A percentile compares a stretch with the other conserved stretches of the same genome.
Conservation (phyloP, 2,329 filamentous ascomycete species). For the Elsinoe ampelina region DNA sequence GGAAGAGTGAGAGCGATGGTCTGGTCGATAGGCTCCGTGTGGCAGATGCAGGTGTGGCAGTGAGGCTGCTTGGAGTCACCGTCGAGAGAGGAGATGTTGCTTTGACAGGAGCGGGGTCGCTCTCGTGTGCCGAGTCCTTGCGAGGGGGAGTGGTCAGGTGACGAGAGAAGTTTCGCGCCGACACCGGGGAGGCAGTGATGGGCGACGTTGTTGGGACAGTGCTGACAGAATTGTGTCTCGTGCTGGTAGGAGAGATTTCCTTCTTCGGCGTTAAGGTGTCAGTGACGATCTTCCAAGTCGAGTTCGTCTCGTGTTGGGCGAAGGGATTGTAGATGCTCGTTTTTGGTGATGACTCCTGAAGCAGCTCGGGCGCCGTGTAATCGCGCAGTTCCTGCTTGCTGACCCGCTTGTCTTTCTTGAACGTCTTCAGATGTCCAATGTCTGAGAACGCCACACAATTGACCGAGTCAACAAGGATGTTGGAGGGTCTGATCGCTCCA, state of each 20-base stretch:
- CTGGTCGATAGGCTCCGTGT: not conserved
- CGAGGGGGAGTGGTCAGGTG: not conserved
- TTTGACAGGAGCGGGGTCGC: not conserved
- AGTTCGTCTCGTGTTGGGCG: not conserved
- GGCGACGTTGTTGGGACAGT: not conserved
- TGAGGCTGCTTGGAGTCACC: too few relatives aligned
- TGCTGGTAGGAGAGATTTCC: not conserved
- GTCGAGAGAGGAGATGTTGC: not conserved
- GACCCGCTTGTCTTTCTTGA: slow-evolving; percentile 44
- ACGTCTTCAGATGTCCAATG: slow-evolving; percentile 39
- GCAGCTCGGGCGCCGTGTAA: slow-evolving; percentile 61
- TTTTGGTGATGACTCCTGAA: not conserved
- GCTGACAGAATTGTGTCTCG: not conserved
- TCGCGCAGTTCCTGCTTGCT: slow-evolving; percentile 63
- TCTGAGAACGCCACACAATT: slow-evolving; percentile 62
- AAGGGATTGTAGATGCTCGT: not conserved
- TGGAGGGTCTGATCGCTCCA: slow-evolving; percentile 60
- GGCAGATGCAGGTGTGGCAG: too few relatives aligned
- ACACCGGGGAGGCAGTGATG: not conserved
- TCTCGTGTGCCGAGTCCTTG: slow-evolving; percentile 4
- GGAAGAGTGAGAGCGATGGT: not conserved
- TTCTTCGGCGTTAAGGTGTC: not conserved
- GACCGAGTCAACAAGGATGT: slow-evolving; percentile 55
- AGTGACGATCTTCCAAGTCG: not conserved
- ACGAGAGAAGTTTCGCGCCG: not conserved